Percentiles rank a stretch among this genome's conserved stretches.
Conservation (phyloP, 2,329 filamentous ascomycete genomes). For the Chrysoporthe deuterocubensis region DNA sequence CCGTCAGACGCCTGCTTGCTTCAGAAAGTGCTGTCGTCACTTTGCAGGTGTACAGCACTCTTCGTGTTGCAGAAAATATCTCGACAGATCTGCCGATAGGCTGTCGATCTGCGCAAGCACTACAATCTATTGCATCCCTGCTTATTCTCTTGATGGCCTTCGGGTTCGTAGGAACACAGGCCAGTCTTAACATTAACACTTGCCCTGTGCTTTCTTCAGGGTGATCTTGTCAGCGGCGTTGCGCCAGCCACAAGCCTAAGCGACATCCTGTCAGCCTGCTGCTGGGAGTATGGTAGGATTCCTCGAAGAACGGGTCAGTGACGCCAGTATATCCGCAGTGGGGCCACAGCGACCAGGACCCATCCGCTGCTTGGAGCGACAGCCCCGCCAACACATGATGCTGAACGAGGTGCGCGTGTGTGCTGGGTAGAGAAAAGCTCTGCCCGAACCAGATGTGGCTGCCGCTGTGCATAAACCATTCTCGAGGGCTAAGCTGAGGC, state of each 20-base stretch:
- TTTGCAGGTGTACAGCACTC: slow-evolving; percentile 10
- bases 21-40: slow-evolving; percentile 21
- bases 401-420: not conserved
- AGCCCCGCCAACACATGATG: not conserved
- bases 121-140: not conserved
- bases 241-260: not conserved
- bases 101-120: not conserved
- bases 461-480: not conserved
- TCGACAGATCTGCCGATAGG: not conserved
- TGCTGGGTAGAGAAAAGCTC: not conserved
- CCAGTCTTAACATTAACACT: not conserved
- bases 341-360: not conserved
- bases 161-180: not conserved
- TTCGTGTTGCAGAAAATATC: not conserved
- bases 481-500: not conserved
- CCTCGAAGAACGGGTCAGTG: not conserved
- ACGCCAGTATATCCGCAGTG: not conserved
- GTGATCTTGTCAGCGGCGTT: not conserved
- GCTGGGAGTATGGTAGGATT: not conserved
- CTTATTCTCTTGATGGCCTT: not conserved
- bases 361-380: not conserved
- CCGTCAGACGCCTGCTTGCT: not conserved
- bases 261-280: not conserved
- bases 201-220: not conserved
- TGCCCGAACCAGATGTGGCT: not conserved